Evolutionary conservation across 805 yeast species (phyloP).

Genomic region (Starmerella stellata): DNA sequence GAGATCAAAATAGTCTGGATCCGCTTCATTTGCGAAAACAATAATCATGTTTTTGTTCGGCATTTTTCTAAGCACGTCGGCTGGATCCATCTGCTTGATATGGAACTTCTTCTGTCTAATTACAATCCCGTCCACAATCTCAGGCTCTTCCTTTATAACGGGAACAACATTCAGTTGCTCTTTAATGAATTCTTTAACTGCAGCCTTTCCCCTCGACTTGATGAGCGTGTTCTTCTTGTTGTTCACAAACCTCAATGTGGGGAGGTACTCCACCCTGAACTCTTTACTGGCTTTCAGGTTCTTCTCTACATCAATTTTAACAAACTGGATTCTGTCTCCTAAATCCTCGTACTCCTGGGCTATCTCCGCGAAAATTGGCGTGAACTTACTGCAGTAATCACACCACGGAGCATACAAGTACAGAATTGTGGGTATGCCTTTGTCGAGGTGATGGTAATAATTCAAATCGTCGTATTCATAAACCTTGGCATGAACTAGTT

Average conservation of each 20-base stretch:
- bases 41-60: too few relatives aligned
- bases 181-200: constrained; percentile 33
- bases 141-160: too few relatives aligned
- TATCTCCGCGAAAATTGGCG: constrained; percentile 68
- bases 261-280: constrained; percentile 44
- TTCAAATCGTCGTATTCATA: not conserved
- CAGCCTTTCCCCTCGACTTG: constrained; percentile 35
- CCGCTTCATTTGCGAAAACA: too few relatives aligned
- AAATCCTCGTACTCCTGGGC: constrained; percentile 43
- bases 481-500: not conserved
- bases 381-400: constrained; percentile 81
- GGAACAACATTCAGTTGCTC: constrained; percentile 19
- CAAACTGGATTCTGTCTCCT: constrained; percentile 29
- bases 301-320: constrained; percentile 43
- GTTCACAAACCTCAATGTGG: constrained; percentile 41
- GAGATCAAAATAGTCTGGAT: not conserved
- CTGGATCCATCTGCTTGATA: too few relatives aligned
- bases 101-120: too few relatives aligned
- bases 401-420: constrained; percentile 74
- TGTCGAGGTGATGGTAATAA: not conserved
- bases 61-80: too few relatives aligned
- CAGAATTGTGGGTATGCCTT: constrained; percentile 50
- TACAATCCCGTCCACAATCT: too few relatives aligned
- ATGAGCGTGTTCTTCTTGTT: constrained; percentile 35
- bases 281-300: constrained; percentile 33